Base-by-base conservation (phyloP, 2,329 filamentous ascomycete species). In the Phaeoacremonium minimum region DNA sequence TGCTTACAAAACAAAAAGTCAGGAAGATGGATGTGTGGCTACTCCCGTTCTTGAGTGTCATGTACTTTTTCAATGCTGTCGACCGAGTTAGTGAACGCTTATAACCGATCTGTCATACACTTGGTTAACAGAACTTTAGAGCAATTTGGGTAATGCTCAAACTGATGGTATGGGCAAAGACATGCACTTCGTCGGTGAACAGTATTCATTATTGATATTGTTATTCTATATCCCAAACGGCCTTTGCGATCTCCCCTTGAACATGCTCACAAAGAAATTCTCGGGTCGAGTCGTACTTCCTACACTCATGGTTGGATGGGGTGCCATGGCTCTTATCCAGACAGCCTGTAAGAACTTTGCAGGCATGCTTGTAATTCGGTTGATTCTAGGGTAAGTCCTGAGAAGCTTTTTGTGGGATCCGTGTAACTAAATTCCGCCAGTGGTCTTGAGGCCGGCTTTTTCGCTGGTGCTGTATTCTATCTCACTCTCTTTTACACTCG, bases 391-490 rank as follows among this genome's bases (percentile, higher is more conserved):
- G 13, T 64, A 15, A 38, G 32, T 32, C 44, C 30, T 34, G 32
- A 26, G 22, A 26, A 26, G 22, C 22, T n/a, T n/a, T n/a, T n/a
- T n/a, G n/a, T n/a, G n/a, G n/a, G n/a, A n/a, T n/a, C n/a, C n/a
- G n/a, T n/a, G n/a, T n/a, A n/a, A n/a, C n/a, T n/a, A n/a, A n/a
- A n/a, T n/a, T n/a, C n/a, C n/a, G n/a, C 2, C 19, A 42, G 40
- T 4, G 36, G 32, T 5, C 32, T 63, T 15, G 75, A 79, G 51
- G 73, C 72, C 0, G 74, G 70, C 0, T 77, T 76, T 53, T 75
- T 74, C 40, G 66, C 71, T 5, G 63, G 70, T 1, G 66, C 69
- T 12, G 71, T 77, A 4, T 76, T 74, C 51, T 78, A 71, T 43
- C 50, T 71, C 7, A 68, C 73, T 0, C 59, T 73, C 0, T 76